Conservation (phyloP, 2,329 filamentous ascomycete genomes). For the Lasiodiplodia hormozganensis region DNA sequence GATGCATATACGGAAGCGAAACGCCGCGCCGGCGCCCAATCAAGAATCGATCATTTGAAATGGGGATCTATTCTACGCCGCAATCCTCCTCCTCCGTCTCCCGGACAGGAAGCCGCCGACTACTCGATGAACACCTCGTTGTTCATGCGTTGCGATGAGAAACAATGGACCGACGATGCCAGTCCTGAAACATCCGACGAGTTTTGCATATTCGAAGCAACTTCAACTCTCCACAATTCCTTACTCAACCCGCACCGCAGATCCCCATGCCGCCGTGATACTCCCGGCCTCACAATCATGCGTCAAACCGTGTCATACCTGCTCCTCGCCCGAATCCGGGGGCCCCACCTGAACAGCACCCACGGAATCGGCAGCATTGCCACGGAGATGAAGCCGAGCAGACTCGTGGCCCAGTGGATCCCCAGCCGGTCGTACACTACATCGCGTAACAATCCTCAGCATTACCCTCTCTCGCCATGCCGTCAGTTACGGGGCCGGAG, state of each 20-base stretch:
- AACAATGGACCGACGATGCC: no score
- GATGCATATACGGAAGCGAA: neutral
- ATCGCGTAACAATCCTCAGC: neutral
- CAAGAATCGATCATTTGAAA: neutral
- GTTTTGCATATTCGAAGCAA: no score
- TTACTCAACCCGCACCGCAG: no score
- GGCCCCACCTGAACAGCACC: constrained; percentile 40
- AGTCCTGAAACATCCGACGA: no score
- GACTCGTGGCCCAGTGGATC: constrained; percentile 18
- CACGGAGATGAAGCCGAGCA: constrained; percentile 18
- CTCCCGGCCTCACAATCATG: constrained; percentile 1
- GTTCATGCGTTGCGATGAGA: no score
- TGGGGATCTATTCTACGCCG: neutral
- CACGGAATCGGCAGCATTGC: constrained; percentile 39
- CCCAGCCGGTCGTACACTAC: constrained; percentile 30
- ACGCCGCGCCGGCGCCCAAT: neutral
- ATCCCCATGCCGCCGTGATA: no score
- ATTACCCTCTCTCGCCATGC: no score
- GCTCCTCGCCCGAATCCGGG: constrained; percentile 37
- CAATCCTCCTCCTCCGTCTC: no score
- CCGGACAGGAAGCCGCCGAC: no score
- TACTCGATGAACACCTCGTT: no score
- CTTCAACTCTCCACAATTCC: no score
- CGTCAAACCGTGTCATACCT: constrained; percentile 33
- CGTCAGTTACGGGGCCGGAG: no score